These are phyloP conservation scores for Phytophthora lateralis DNA, from an alignment of 352 stramenopile species.

Conservation along the genomic window DNA sequence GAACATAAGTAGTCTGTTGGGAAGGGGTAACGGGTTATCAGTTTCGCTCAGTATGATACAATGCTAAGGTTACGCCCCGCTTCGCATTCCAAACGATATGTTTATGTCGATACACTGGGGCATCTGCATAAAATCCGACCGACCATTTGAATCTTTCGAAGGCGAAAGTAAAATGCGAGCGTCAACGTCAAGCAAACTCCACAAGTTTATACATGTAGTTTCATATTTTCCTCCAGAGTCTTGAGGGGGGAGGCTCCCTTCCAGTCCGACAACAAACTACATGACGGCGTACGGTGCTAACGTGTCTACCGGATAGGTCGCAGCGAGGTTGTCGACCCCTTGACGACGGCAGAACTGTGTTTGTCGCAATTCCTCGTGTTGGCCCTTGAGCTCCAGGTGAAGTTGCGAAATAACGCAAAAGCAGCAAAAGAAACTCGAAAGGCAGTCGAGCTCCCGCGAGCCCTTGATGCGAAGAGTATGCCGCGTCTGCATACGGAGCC, in stretches of 20 bases:
- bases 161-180: too few species aligned
- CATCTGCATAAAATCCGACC: too few species aligned
- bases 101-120: not conserved
- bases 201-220: too few species aligned
- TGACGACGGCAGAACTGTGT: constrained; percentile 7
- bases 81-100: not conserved
- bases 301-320: constrained; percentile 21
- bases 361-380: constrained; percentile 35
- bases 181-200: too few species aligned
- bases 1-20: not conserved
- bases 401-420: constrained; percentile 65
- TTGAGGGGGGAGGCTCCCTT: too few species aligned
- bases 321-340: constrained; percentile 9
- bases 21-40: not conserved
- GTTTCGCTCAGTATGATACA: not conserved
- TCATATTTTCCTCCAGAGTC: too few species aligned
- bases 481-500: constrained; percentile 46
- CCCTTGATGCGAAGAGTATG: constrained; percentile 48
- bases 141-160: too few species aligned
- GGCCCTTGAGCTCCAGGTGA: constrained; percentile 39
- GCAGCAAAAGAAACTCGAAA: constrained; percentile 48
- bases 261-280: constrained; percentile 14
- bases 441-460: constrained; percentile 37
- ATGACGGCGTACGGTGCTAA: constrained; percentile 38
- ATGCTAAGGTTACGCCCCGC: not conserved